A percentile compares a stretch with the other conserved stretches of the same genome.
phyloP scores from a whole-genome alignment of 2,329 filamentous ascomycete species.

The Trichophyton mentagrophytes region DNA sequence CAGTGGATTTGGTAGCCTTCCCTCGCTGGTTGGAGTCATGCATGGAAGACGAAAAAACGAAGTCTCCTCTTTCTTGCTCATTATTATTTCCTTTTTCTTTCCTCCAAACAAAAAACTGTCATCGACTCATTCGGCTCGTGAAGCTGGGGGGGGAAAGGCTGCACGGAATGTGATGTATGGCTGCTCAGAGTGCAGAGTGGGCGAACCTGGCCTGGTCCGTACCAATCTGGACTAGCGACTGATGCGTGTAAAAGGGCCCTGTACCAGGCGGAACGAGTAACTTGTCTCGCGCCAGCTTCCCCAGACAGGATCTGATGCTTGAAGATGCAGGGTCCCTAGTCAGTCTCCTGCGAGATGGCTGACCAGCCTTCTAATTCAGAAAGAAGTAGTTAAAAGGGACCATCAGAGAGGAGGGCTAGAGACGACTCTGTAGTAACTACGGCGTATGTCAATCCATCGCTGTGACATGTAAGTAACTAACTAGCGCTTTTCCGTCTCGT shows the following conservation, averaged over 20 bases:
- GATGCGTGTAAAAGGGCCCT: too few species aligned
- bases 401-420: too few species aligned
- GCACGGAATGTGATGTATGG: conserved; percentile 3
- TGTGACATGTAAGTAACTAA: background rate
- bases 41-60: background rate
- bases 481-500: background rate
- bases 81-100: background rate
- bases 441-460: too few species aligned
- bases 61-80: too few species aligned
- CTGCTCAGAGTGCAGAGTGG: background rate
- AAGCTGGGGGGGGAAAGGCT: background rate
- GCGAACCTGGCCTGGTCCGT: background rate
- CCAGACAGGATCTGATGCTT: conserved; percentile 1
- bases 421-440: too few species aligned
- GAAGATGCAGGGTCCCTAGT: background rate
- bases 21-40: background rate
- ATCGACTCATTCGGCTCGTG: background rate
- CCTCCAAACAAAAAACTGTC: background rate
- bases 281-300: conserved; percentile 3
- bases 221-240: background rate
- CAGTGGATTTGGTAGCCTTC: background rate
- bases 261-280: background rate
- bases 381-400: too few species aligned
- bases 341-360: background rate
- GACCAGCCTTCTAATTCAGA: too few species aligned